Base-by-base conservation (phyloP, 306 rosid genomes). In the Chamaecrista fasciculata region DNA sequence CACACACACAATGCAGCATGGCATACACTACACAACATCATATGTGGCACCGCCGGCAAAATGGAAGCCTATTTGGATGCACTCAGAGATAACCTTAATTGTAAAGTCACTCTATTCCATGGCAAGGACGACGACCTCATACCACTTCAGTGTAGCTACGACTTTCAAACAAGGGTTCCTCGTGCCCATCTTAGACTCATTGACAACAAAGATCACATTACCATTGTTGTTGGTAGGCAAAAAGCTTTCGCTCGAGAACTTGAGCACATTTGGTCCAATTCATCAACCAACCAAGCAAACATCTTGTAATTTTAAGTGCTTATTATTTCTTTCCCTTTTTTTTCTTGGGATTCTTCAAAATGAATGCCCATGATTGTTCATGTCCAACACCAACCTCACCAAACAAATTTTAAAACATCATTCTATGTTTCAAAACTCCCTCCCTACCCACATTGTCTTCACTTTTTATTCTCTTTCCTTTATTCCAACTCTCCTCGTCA, bases 1-100 rank as follows among this genome's bases (percentile, higher is more conserved):
- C 99, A 95, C 73, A 95, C 99, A 0, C 99, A 95, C 58, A 95
- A 89, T 26, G 97, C 99, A 11, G 97, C 99, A 3, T 95, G 99
- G 99, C 99, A 95, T 46, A 95, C 99, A 7, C 86, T 95, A 21
- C 99, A 95, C 81, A 95, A 95, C 76, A 81, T 95, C 4, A 91
- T 95, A 5, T 91, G 91, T 16, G 99, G 99, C 20, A 84, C 83
- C 0, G 99, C 88, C 0, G 86, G 80, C 3, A 95, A 91, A 62
- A 64, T 95, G 5, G 97, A 91, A 11, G 21, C 76, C 0, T 91
- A 91, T 40, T 58, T 95, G 67, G 96, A 86, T 3, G 61, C 49
- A 0, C 79, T 95, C 0, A 74, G 84, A 15, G 97, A 89, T 5
- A 73, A 81, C 4, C 62, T 73, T 0, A 89, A 74, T 0, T 85